A percentile compares a stretch with the other conserved stretches of the same genome.
These are phyloP conservation scores for Paramecium biaurelia DNA, from an alignment of 73 alveolate genomes.

Conservation along the genomic window DNA sequence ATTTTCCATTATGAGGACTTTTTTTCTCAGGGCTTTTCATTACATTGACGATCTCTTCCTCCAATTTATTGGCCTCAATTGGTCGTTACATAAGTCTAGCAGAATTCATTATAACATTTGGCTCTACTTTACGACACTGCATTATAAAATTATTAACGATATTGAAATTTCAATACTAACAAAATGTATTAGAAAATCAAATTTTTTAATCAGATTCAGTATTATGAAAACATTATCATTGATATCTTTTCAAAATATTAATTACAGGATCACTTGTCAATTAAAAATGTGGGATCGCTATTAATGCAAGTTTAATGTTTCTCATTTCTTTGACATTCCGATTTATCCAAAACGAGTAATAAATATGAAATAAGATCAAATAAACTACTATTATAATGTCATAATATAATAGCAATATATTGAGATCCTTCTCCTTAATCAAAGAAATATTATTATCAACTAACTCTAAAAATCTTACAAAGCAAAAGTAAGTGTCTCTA, in stretches of 20 bases:
- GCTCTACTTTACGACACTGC: conserved; percentile 28
- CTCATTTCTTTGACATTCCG: neutral
- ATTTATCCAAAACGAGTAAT: neutral
- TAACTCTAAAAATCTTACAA: neutral
- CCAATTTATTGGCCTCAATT: neutral
- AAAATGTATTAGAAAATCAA: neutral
- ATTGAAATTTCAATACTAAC: neutral
- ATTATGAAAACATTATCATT: neutral
- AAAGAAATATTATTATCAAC: neutral
- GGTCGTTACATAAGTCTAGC: conserved; percentile 7
- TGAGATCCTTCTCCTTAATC: neutral
- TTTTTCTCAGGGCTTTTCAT: conserved; percentile 25
- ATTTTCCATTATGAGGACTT: neutral
- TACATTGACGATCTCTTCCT: conserved; percentile 12
- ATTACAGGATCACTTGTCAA: conserved; percentile 11
- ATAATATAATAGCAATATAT: neutral
- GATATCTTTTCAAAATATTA: neutral
- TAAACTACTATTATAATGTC: neutral
- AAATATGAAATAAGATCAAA: neutral
- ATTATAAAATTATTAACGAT: conserved; percentile 30
- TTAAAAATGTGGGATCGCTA: neutral
- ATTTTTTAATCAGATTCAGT: neutral
- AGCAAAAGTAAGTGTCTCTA: neutral
- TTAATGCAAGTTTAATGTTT: neutral
- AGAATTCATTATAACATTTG: conserved; percentile 22